Evolutionary conservation across 495 filamentous ascomycete genomes (phyloP).

Genomic region (Penicillium atrosanguineum): DNA sequence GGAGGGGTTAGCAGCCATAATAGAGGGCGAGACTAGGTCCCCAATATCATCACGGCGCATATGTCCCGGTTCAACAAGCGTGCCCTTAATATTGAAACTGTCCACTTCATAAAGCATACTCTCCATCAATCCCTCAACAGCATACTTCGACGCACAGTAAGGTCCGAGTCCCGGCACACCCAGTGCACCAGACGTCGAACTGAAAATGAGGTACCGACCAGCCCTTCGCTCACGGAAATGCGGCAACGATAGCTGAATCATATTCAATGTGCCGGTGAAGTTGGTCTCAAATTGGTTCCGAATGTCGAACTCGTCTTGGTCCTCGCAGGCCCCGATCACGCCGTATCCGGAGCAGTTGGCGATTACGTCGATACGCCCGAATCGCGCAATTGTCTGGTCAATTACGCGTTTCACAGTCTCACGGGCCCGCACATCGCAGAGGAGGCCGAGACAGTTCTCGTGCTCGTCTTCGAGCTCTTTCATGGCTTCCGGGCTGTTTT

Average conservation of each 20-base stretch:
- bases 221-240: slow-evolving; percentile 75
- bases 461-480: slow-evolving; percentile 48
- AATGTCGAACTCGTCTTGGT: slow-evolving; percentile 93
- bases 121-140: slow-evolving; percentile 91
- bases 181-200: slow-evolving; percentile 81
- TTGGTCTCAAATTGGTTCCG: slow-evolving; percentile 97
- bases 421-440: slow-evolving; percentile 86
- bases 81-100: slow-evolving; percentile 85
- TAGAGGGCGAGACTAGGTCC: slow-evolving; percentile 32
- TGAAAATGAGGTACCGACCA: slow-evolving; percentile 91
- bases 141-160: slow-evolving; percentile 96
- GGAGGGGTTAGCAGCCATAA: slow-evolving; percentile 21
- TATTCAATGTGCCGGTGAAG: slow-evolving; percentile 90
- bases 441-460: slow-evolving; percentile 67
- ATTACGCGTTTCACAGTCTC: slow-evolving; percentile 73
- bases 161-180: slow-evolving; percentile 90
- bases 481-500: slow-evolving; percentile 73
- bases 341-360: slow-evolving; percentile 91
- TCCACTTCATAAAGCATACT: slow-evolving; percentile 94
- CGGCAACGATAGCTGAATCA: slow-evolving; percentile 83
- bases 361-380: slow-evolving; percentile 83
- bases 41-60: slow-evolving; percentile 69
- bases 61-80: slow-evolving; percentile 87
- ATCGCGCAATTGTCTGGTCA: slow-evolving; percentile 63
- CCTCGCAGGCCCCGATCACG: slow-evolving; percentile 93